These are phyloP conservation scores for Pleurotus ostreatus DNA, from an alignment of 768 basidiomycete species.

Conservation along the genomic window DNA sequence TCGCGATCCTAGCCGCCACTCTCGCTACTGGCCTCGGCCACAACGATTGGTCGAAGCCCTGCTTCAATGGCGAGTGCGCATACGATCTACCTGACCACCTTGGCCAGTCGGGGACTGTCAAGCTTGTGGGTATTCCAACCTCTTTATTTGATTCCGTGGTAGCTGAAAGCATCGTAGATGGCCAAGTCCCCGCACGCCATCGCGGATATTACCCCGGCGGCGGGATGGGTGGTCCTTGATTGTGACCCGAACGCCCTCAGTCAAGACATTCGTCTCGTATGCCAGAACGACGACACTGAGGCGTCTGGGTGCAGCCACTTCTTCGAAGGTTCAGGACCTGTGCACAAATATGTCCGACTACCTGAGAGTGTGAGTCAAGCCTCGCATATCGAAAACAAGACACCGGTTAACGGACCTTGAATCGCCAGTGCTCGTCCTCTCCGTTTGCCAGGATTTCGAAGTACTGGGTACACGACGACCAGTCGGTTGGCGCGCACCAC, in stretches of 20 bases:
- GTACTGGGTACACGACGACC: slow-evolving; percentile 37
- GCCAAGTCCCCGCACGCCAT: slow-evolving; percentile 2
- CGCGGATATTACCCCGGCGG: slow-evolving; percentile 4
- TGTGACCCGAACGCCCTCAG: slow-evolving; percentile 1
- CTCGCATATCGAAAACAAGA: background rate
- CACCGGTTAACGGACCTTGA: background rate
- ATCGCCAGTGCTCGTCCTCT: slow-evolving; percentile 31
- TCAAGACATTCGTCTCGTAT: slow-evolving; percentile 5
- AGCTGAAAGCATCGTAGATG: background rate
- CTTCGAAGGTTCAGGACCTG: slow-evolving; percentile 31
- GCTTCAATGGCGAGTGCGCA: slow-evolving; percentile 19
- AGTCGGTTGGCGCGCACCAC: slow-evolving; percentile 30
- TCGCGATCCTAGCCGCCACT: slow-evolving; percentile 1
- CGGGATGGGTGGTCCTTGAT: slow-evolving; percentile 5
- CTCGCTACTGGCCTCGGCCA: background rate
- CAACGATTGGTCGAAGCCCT: slow-evolving; percentile 21
- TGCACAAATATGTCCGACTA: slow-evolving; percentile 48
- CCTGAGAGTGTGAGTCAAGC: slow-evolving; percentile 42
- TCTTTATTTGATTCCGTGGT: background rate
- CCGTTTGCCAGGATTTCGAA: slow-evolving; percentile 39
- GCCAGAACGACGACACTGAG: slow-evolving; percentile 15
- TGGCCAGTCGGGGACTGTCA: slow-evolving; percentile 10
- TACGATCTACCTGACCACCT: slow-evolving; percentile 15
- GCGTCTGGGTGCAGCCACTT: slow-evolving; percentile 35
- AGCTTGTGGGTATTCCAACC: slow-evolving; percentile 11